Evolutionary conservation across 2,329 filamentous ascomycete genomes (phyloP), one percentile per base, ranked within the genome.

Genomic region (Aspergillus vadensis): DNA sequence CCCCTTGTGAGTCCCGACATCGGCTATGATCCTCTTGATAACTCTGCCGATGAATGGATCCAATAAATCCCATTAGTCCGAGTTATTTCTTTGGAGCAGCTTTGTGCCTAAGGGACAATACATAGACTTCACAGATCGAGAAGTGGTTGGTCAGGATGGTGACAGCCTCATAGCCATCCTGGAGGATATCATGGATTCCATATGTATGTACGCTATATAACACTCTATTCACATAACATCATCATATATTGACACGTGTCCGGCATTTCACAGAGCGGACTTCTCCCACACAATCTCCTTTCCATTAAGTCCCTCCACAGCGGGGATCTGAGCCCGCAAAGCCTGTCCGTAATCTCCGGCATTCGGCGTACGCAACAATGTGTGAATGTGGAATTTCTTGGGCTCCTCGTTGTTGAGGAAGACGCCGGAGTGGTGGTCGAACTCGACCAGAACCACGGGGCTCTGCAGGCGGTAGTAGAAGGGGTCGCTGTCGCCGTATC

Each of bases 381-480:
- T 93, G 72, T 94, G 91, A 21, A 91, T 90, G 67, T 94, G 91
- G 67, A 91, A 94, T 74, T 90, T 91, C 32, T 86, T 87, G 0
- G 90, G 90, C 74, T 90, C 85, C 53, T 81, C 80, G 70, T 93
- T 94, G 1, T 82, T 86, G 69, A 94, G 74, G 67, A 92, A 93
- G 0, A 93, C 90, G 0, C 90, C 90, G 0, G 86, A 90, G 73
- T 93, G 90, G 70, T 92, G 89, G 68, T 93, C 91, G 68, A 94
- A 91, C 80, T 94, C 91, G 55, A 89, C 79, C 2, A 93, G 78
- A 0, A 91, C 80, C 0, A 93, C 89, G 0, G 90, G 90, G 65
- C 86, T 91, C 74, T 94, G 90, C 3, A 94, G 83, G 0, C 91
- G 83, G 69, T 88, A 94, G 74, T 93, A 94, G 69, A 91, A 94